phyloP scores from a whole-genome alignment of 306 rosid genomes.

The Argentina anserina region DNA sequence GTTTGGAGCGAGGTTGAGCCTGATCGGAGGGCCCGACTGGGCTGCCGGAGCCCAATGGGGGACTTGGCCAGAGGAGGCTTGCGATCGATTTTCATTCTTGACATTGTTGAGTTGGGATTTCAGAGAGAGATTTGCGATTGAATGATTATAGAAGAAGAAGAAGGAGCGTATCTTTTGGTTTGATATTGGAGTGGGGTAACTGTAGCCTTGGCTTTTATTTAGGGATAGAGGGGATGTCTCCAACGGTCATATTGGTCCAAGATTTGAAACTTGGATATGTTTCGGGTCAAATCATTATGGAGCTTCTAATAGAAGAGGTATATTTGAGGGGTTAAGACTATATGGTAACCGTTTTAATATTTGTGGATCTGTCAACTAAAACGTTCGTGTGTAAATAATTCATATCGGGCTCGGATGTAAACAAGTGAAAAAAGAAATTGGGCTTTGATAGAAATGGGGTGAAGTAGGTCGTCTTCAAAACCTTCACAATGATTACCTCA shows the following conservation, averaged over 20 bases:
- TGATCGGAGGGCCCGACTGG: conserved; percentile 38
- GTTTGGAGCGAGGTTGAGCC: conserved; percentile 46
- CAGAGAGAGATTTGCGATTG: not conserved
- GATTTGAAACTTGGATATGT: conserved; percentile 1
- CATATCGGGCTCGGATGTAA: not conserved
- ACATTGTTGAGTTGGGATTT: conserved; percentile 17
- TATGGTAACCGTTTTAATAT: not conserved
- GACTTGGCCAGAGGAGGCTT: conserved; percentile 78
- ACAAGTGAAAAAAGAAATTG: not conserved
- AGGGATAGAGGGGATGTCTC: too few species aligned
- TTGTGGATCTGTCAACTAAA: not conserved
- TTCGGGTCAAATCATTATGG: conserved; percentile 1
- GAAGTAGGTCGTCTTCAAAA: too few species aligned
- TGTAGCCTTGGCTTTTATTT: not conserved
- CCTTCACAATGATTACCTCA: too few species aligned
- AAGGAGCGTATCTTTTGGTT: not conserved
- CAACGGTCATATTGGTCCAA: conserved; percentile 14
- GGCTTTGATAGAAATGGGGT: not conserved
- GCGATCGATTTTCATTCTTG: conserved; percentile 50
- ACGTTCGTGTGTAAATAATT: not conserved
- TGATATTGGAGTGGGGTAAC: too few species aligned
- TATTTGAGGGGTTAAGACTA: not conserved
- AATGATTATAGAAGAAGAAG: not conserved
- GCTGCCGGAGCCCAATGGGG: conserved; percentile 51
- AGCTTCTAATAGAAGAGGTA: not conserved